Evolutionary conservation across 768 basidiomycete genomes (phyloP).

Genomic region (Cyclocybe cylindracea): DNA sequence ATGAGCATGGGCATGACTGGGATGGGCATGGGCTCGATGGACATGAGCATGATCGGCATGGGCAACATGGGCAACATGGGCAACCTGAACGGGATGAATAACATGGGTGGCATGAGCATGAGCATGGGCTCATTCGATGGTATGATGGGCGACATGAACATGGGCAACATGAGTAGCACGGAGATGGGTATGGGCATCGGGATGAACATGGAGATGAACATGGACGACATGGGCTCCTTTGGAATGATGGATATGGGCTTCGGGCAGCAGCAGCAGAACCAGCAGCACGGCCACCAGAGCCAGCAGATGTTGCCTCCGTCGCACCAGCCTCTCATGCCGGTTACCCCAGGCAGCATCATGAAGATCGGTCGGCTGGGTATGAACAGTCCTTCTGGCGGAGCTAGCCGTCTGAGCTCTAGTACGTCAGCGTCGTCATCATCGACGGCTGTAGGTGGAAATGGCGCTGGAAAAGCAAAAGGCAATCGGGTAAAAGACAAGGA

Average conservation of each 20-base stretch:
- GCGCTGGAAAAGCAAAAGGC: constrained; percentile 9
- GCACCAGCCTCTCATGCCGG: constrained; percentile 57
- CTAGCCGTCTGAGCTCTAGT: constrained; percentile 9
- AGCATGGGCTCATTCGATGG: neutral
- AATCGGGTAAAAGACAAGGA: constrained; percentile 5
- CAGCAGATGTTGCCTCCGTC: neutral
- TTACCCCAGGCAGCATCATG: constrained; percentile 93
- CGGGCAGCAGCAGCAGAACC: constrained; percentile 6
- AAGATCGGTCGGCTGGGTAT: constrained; percentile 72
- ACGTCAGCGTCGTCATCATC: neutral
- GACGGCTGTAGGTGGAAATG: constrained; percentile 8
- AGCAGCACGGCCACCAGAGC: constrained; percentile 6
- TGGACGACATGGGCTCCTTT: constrained; percentile 6
- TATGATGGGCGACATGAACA: constrained; percentile 4
- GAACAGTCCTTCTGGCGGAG: constrained; percentile 18
- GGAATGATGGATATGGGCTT: constrained; percentile 10
- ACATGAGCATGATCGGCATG: constrained; percentile 1
- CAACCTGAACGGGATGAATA: constrained; percentile 10
- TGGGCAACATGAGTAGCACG: constrained; percentile 4
- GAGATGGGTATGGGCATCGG: constrained; percentile 4
- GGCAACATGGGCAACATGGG: constrained; percentile 7
- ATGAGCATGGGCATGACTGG: constrained; percentile 12
- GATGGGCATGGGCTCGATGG: constrained; percentile 6
- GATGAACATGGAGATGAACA: constrained; percentile 15
- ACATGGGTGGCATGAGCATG: constrained; percentile 7